Percentiles rank a stretch among this genome's conserved stretches.
Evolutionary conservation across 2,329 filamentous ascomycete genomes (phyloP).

Genomic region (Talaromyces islandicus): DNA sequence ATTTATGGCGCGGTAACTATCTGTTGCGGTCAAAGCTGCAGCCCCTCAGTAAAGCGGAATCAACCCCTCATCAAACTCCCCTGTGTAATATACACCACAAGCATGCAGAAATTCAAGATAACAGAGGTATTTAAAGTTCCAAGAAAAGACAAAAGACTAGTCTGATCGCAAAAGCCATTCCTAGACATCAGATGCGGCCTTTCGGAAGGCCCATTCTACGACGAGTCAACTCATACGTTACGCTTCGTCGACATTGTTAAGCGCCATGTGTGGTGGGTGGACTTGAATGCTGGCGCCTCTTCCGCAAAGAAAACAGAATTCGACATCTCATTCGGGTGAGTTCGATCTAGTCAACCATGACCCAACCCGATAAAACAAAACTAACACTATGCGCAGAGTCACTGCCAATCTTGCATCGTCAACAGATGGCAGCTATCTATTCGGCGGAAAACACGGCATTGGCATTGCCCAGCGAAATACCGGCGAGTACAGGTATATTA

Average conservation of each 20-base stretch:
- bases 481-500: constrained; percentile 1
- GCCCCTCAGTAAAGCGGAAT: not conserved
- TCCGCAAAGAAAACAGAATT: constrained; percentile 53
- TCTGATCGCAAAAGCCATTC: constrained; percentile 16
- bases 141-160: not conserved
- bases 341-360: not conserved
- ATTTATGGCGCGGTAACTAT: not conserved
- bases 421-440: constrained; percentile 55
- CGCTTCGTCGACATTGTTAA: constrained; percentile 52
- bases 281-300: constrained; percentile 15
- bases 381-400: constrained; percentile 33
- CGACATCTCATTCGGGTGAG: constrained; percentile 40
- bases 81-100: not conserved
- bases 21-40: not conserved
- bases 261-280: constrained; percentile 38
- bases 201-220: constrained; percentile 23
- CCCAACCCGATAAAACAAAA: not conserved
- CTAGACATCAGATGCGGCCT: constrained; percentile 17
- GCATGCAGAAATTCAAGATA: constrained; percentile 7
- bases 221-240: constrained; percentile 18
- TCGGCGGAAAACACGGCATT: constrained; percentile 71
- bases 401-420: constrained; percentile 69
- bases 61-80: not conserved
- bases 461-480: constrained; percentile 35
- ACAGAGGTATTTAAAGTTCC: constrained; percentile 4